Evolutionary conservation across 306 rosid species (phyloP).

Genomic region (Pyrus pyrifolia): DNA sequence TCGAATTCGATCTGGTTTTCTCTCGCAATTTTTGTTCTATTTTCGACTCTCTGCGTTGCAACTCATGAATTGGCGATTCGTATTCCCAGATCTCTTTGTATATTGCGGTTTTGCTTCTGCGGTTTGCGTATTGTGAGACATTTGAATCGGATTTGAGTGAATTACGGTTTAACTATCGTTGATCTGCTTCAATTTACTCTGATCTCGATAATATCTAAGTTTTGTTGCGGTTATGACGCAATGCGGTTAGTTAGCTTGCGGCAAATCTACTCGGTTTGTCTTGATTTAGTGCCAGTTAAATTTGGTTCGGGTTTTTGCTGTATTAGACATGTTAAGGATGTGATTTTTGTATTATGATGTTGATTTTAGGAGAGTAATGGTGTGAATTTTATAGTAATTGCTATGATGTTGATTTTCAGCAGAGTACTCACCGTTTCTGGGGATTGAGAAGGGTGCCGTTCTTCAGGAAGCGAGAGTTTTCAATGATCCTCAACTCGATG

Average conservation of each 20-base stretch:
- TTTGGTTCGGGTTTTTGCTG: conserved; percentile 6
- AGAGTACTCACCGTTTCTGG: conserved; percentile 86
- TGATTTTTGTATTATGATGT: neutral
- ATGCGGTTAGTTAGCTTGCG: conserved; percentile 21
- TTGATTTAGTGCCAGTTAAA: conserved; percentile 9
- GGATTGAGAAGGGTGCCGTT: conserved; percentile 95
- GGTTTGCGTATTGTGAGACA: conserved; percentile 5
- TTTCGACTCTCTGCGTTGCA: conserved; percentile 3
- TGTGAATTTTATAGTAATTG: neutral
- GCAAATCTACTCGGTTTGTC: conserved; percentile 6
- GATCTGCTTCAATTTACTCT: conserved; percentile 18
- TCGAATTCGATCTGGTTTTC: conserved; percentile 25
- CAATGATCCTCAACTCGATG: conserved; percentile 91
- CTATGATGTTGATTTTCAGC: conserved; percentile 34
- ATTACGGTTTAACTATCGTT: conserved; percentile 18
- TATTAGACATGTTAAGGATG: neutral
- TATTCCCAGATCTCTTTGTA: conserved; percentile 50
- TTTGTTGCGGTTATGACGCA: conserved; percentile 2
- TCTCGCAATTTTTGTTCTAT: neutral
- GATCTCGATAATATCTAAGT: conserved; percentile 25
- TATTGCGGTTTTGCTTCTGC: neutral
- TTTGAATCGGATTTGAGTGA: conserved; percentile 16
- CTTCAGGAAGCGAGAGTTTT: conserved; percentile 99
- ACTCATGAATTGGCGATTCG: conserved; percentile 25
- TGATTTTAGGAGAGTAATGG: conserved; percentile 49